phyloP scores from a whole-genome alignment of 2,329 filamentous ascomycete species.

The Podosphaera aphanis region DNA sequence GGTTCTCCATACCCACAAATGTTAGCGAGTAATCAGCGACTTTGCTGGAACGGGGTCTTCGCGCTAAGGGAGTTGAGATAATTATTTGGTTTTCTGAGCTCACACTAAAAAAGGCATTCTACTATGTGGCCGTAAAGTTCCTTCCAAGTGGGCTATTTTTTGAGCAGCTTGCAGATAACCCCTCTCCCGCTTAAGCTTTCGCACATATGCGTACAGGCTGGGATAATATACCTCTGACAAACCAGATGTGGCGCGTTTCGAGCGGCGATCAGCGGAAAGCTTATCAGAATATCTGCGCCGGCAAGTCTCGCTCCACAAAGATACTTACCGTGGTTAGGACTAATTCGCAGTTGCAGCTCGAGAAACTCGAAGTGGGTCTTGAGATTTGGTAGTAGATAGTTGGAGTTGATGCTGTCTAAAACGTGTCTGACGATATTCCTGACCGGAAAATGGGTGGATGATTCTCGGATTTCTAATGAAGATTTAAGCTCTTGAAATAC shows the following conservation, averaged over 20 bases:
- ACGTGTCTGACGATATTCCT: slow-evolving; percentile 36
- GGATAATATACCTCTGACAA: slow-evolving; percentile 22
- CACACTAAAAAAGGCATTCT: neutral
- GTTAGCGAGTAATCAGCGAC: no score
- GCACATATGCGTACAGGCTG: slow-evolving; percentile 22
- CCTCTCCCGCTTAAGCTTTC: slow-evolving; percentile 20
- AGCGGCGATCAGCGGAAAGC: slow-evolving; percentile 25
- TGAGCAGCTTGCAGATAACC: slow-evolving; percentile 22
- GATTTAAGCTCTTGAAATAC: slow-evolving; percentile 7
- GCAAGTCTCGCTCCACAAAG: slow-evolving; percentile 25
- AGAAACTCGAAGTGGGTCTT: slow-evolving; percentile 25
- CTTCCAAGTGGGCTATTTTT: slow-evolving; percentile 22
- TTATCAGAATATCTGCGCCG: slow-evolving; percentile 28
- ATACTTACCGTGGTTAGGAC: slow-evolving; percentile 24
- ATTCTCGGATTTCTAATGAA: slow-evolving; percentile 28
- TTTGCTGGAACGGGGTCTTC: no score
- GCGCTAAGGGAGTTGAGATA: no score
- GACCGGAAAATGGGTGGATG: slow-evolving; percentile 43
- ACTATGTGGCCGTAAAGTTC: slow-evolving; percentile 12
- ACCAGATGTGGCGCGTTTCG: slow-evolving; percentile 12
- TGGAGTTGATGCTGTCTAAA: slow-evolving; percentile 21
- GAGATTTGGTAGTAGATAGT: slow-evolving; percentile 24
- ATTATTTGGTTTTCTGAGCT: no score
- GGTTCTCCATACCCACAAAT: no score
- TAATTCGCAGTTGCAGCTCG: slow-evolving; percentile 23